Percentiles rank a stretch among this genome's conserved stretches.
Evolutionary conservation across 2,329 filamentous ascomycete genomes (phyloP).

Genomic region (Claviceps maximensis): DNA sequence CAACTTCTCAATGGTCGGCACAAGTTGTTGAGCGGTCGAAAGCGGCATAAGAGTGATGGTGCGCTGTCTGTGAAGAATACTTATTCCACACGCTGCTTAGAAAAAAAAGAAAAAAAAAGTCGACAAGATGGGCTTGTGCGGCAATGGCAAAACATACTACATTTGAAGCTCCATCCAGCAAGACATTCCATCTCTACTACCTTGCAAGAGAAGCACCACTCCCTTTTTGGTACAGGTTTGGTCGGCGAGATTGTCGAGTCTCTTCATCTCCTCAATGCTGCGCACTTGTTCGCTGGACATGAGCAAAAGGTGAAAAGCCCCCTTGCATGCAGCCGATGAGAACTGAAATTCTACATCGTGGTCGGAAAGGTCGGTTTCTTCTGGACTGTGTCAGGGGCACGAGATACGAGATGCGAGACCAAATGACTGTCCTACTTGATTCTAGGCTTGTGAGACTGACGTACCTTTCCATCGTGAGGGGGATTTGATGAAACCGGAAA

Average conservation of each 20-base stretch:
- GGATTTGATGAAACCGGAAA: constrained; percentile 14
- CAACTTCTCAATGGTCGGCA: constrained; percentile 26
- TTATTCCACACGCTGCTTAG: too few relatives aligned
- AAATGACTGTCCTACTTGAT: background rate
- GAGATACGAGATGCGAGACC: background rate
- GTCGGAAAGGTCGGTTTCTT: constrained; percentile 20
- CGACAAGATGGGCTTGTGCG: too few relatives aligned
- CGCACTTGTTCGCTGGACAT: constrained; percentile 25
- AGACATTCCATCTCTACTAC: constrained; percentile 16
- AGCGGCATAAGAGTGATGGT: constrained; percentile 29
- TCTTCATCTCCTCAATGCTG: constrained; percentile 15
- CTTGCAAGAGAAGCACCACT: constrained; percentile 31
- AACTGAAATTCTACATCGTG: constrained; percentile 34
- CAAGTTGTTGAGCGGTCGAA: constrained; percentile 20
- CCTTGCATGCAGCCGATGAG: background rate
- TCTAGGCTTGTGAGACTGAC: background rate
- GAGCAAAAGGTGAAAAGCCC: constrained; percentile 25
- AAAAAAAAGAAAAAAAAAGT: too few relatives aligned
- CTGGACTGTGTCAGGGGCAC: constrained; percentile 23
- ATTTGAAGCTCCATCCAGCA: constrained; percentile 30
- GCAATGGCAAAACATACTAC: constrained; percentile 20
- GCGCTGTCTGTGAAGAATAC: constrained; percentile 22
- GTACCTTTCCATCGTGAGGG: constrained; percentile 14
- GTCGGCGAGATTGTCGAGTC: constrained; percentile 27
- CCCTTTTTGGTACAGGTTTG: constrained; percentile 25